Evolutionary conservation across 208 protist genomes (phyloP).

Genomic region (Trypanosoma caninum): DNA sequence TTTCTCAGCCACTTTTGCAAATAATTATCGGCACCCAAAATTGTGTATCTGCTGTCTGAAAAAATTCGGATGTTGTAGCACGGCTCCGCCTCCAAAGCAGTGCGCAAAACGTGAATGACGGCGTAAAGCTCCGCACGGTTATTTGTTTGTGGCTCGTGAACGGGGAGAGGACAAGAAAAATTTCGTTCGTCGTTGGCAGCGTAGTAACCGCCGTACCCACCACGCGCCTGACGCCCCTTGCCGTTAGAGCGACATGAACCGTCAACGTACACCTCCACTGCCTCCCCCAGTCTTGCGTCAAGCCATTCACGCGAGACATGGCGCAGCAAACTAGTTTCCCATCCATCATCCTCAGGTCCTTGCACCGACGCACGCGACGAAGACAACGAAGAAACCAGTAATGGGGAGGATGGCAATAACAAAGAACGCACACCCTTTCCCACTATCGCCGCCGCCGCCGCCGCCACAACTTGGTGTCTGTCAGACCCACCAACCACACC

Average conservation of each 20-base stretch:
- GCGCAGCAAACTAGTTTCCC: not conserved
- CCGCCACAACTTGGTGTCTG: not conserved
- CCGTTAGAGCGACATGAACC: slow-evolving; percentile 80
- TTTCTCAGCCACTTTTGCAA: slow-evolving; percentile 48
- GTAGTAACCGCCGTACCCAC: slow-evolving; percentile 83
- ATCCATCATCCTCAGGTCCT: not conserved
- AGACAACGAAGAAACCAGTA: not conserved
- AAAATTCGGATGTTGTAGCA: slow-evolving; percentile 52
- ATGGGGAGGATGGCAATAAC: too few relatives aligned
- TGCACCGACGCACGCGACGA: not conserved
- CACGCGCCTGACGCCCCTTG: slow-evolving; percentile 26
- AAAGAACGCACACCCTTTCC: not conserved
- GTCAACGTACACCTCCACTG: slow-evolving; percentile 77
- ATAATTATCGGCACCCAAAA: slow-evolving; percentile 60
- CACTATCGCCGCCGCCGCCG: not conserved
- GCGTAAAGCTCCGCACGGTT: slow-evolving; percentile 79
- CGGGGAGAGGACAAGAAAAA: slow-evolving; percentile 55
- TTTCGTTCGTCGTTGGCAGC: slow-evolving; percentile 57
- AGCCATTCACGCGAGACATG: slow-evolving; percentile 10
- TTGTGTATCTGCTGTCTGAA: slow-evolving; percentile 78
- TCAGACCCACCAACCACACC: too few relatives aligned
- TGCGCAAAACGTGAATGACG: slow-evolving; percentile 69
- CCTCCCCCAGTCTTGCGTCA: slow-evolving; percentile 2
- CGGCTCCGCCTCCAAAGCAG: slow-evolving; percentile 28
- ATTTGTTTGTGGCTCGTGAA: slow-evolving; percentile 72